Conservation (phyloP, 768 basidiomycete genomes). For the Trametes gibbosa region DNA sequence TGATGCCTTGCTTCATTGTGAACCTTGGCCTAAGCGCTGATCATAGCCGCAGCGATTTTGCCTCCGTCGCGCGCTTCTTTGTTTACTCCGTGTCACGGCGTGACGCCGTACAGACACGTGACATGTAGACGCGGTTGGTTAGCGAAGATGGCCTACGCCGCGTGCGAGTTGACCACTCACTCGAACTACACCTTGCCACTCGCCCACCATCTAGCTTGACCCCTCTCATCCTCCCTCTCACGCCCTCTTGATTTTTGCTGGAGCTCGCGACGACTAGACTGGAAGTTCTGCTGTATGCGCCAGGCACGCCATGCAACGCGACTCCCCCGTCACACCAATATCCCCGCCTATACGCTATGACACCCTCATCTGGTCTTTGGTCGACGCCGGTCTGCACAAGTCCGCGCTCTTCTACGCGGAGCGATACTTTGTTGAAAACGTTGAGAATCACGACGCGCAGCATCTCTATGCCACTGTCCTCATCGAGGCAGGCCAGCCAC, state of each 20-base stretch:
- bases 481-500: conserved; percentile 64
- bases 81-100: conserved; percentile 5
- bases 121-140: conserved; percentile 13
- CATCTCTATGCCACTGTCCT: conserved; percentile 83
- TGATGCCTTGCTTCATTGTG: neutral
- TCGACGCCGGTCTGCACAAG: conserved; percentile 74
- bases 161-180: conserved; percentile 6
- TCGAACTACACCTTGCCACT: conserved; percentile 5
- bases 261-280: neutral
- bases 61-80: neutral
- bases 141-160: conserved; percentile 13
- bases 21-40: neutral
- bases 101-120: conserved; percentile 10
- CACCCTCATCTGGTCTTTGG: conserved; percentile 76
- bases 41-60: neutral
- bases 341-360: conserved; percentile 61
- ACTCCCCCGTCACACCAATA: conserved; percentile 41
- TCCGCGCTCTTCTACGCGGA: conserved; percentile 91
- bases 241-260: neutral
- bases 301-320: conserved; percentile 50
- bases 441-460: conserved; percentile 72
- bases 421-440: conserved; percentile 71
- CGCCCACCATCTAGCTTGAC: neutral
- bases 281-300: conserved; percentile 13
- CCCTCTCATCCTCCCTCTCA: neutral